These are phyloP conservation scores for Acanthamoeba quina DNA, from an alignment of 208 protist genomes.

Conservation along the genomic window DNA sequence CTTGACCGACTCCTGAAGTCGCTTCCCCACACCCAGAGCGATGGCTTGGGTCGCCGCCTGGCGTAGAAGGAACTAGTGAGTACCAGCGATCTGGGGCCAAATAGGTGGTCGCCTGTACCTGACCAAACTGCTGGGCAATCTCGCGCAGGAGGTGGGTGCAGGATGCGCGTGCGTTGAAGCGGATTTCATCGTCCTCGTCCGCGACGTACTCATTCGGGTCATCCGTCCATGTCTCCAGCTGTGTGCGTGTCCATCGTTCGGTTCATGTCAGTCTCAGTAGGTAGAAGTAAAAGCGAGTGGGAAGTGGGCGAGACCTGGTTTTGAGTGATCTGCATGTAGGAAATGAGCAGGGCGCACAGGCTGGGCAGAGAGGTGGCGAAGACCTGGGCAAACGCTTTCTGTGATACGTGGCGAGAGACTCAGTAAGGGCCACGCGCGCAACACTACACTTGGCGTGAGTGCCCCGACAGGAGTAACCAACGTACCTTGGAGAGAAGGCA, in stretches of 20 bases:
- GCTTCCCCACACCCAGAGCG: background rate
- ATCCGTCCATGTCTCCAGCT: background rate
- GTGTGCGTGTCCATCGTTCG: background rate
- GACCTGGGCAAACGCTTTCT: slow-evolving; percentile 28
- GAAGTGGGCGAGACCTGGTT: slow-evolving; percentile 21
- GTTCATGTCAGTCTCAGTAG: background rate
- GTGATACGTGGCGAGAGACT: background rate
- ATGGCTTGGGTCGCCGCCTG: slow-evolving; percentile 4
- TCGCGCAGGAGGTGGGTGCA: slow-evolving; percentile 47
- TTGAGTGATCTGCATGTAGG: slow-evolving; percentile 59
- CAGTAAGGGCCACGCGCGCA: background rate
- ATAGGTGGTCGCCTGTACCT: background rate
- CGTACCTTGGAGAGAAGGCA: slow-evolving; percentile 10
- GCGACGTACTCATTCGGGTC: slow-evolving; percentile 73
- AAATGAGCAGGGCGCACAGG: slow-evolving; percentile 28
- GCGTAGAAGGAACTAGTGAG: background rate
- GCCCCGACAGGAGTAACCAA: background rate
- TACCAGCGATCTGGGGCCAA: background rate
- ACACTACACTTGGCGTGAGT: background rate
- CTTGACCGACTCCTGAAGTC: background rate
- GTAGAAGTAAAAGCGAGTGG: background rate
- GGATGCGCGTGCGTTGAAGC: slow-evolving; percentile 54
- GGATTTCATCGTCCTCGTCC: slow-evolving; percentile 66
- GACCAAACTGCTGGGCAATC: background rate
- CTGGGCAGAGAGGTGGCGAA: background rate